Evolutionary conservation across 2,329 filamentous ascomycete species (phyloP).

Genomic region (Colletotrichum australisinense): DNA sequence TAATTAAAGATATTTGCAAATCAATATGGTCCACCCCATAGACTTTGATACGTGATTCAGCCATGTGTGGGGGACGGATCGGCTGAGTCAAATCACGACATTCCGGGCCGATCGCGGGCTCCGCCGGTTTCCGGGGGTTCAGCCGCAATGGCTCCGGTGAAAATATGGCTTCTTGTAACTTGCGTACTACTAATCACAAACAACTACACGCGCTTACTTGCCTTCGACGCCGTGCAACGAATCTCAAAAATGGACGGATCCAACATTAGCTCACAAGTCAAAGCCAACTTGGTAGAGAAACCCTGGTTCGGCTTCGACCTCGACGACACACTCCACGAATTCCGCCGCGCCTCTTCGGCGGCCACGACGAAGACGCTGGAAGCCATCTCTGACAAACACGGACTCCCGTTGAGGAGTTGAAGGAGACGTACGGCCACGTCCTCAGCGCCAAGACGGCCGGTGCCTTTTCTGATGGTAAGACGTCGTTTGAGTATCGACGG

Average conservation of each 20-base stretch:
- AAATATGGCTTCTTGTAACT: not conserved
- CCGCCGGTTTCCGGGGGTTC: not conserved
- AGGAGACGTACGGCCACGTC: conserved; percentile 45
- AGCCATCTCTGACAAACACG: conserved; percentile 40
- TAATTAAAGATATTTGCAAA: conserved; percentile 6
- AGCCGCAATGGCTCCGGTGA: no score
- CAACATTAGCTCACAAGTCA: conserved; percentile 10
- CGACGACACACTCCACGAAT: conserved; percentile 61
- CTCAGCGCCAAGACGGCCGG: conserved; percentile 47
- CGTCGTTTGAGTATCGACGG: conserved; percentile 54
- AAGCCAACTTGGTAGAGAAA: conserved; percentile 41
- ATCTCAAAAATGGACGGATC: not conserved
- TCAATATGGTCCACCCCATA: not conserved
- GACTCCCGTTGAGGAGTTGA: conserved; percentile 33
- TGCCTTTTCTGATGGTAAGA: conserved; percentile 57
- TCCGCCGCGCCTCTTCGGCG: conserved; percentile 50
- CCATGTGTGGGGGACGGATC: not conserved
- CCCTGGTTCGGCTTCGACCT: conserved; percentile 58
- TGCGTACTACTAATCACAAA: not conserved
- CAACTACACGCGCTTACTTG: not conserved
- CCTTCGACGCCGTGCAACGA: no score
- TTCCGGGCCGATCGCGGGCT: not conserved
- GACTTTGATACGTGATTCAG: not conserved
- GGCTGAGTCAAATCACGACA: not conserved
- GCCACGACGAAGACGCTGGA: conserved; percentile 49